Percentiles rank a stretch among this genome's conserved stretches.
Evolutionary conservation across 306 rosid genomes (phyloP).

Genomic region (Lathyrus oleraceus): DNA sequence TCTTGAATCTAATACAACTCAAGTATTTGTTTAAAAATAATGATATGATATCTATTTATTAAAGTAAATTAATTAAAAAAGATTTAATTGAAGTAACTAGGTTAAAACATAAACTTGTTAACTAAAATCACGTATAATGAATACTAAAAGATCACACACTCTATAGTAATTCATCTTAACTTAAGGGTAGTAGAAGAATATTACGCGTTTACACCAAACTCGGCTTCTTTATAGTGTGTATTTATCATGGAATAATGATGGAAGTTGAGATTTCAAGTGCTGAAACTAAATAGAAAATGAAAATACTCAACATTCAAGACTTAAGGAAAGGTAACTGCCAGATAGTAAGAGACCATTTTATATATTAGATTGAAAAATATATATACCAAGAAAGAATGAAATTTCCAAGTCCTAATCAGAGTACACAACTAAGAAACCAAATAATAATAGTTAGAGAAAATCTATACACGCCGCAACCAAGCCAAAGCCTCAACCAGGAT

Average conservation of each 20-base stretch:
- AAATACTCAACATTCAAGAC: background rate
- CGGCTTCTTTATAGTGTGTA: background rate
- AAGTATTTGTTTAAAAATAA: background rate
- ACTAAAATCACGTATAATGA: no score
- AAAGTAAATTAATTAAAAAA: background rate
- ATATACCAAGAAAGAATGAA: conserved; percentile 31
- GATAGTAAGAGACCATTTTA: background rate
- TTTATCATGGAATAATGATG: background rate
- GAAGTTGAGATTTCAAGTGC: background rate
- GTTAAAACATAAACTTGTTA: background rate
- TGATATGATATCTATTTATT: background rate
- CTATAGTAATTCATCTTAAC: background rate
- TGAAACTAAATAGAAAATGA: conserved; percentile 3
- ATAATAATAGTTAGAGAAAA: conserved; percentile 29
- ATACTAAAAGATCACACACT: no score
- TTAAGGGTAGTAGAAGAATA: background rate
- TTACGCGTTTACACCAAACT: background rate
- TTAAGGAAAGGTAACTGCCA: background rate
- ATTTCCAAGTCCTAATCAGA: conserved; percentile 21
- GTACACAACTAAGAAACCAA: conserved; percentile 29
- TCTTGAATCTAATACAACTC: background rate
- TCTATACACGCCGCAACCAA: conserved; percentile 40
- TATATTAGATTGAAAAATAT: conserved; percentile 26
- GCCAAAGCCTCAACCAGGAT: conserved; percentile 26
- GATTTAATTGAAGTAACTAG: background rate